Percentiles rank a stretch among this genome's conserved stretches.
These are phyloP conservation scores for Abortiporus biennis DNA, from an alignment of 1,284 basidiomycete species.

Conservation along the genomic window DNA sequence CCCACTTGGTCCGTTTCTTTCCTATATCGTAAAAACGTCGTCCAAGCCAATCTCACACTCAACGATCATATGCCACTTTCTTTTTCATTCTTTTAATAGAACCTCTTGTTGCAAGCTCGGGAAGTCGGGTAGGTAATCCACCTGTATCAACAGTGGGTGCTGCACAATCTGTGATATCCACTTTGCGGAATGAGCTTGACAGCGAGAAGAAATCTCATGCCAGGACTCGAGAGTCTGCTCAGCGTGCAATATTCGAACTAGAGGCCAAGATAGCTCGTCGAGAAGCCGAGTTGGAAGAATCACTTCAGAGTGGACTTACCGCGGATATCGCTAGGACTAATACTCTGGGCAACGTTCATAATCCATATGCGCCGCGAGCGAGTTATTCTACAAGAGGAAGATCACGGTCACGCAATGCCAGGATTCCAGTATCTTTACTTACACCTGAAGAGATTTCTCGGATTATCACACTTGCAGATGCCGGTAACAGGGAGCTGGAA, in stretches of 20 bases:
- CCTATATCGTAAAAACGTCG: no score
- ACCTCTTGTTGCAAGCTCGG: neutral
- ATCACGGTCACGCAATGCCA: no score
- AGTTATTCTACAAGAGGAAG: no score
- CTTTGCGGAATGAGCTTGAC: conserved; percentile 37
- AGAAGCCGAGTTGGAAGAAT: conserved; percentile 45
- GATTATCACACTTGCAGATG: conserved; percentile 31
- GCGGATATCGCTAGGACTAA: no score
- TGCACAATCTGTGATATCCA: no score
- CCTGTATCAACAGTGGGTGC: no score
- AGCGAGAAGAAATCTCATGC: conserved; percentile 38
- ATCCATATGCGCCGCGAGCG: no score
- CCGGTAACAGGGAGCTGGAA: conserved; percentile 39
- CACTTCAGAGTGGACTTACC: no score
- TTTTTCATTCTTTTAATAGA: no score
- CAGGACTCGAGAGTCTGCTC: conserved; percentile 31
- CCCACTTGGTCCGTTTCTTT: no score
- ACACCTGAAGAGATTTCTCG: conserved; percentile 31
- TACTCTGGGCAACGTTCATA: no score
- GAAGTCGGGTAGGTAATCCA: neutral
- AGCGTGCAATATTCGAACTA: conserved; percentile 37
- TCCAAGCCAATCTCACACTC: neutral
- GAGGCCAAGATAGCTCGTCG: conserved; percentile 50
- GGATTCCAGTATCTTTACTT: conserved; percentile 5
- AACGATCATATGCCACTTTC: neutral